phyloP scores from a whole-genome alignment of 805 yeast species.

The Candida boidinii region DNA sequence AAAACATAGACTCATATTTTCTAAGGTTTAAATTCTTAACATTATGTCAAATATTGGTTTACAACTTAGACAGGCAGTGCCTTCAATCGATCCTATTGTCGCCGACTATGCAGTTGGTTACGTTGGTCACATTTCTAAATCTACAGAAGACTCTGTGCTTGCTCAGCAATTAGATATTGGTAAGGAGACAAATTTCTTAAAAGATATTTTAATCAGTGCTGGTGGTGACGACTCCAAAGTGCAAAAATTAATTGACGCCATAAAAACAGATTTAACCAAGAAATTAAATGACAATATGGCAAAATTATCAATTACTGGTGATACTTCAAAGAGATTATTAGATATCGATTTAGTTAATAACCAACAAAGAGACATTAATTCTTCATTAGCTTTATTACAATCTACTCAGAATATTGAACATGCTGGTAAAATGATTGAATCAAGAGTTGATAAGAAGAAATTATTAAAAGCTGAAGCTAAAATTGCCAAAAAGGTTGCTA shows the following conservation, averaged over 20 bases:
- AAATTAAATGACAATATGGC: slow-evolving; percentile 62
- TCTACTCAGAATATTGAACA: slow-evolving; percentile 83
- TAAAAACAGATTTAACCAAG: slow-evolving; percentile 40
- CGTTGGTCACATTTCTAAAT: slow-evolving; percentile 67
- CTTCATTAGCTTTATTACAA: slow-evolving; percentile 69
- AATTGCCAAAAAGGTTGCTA: slow-evolving; percentile 95
- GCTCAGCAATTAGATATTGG: slow-evolving; percentile 63
- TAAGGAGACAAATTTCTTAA: slow-evolving; percentile 60
- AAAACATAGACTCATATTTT: no score
- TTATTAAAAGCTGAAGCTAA: slow-evolving; percentile 95
- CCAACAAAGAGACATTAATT: slow-evolving; percentile 64
- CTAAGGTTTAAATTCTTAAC: no score
- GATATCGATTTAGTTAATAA: slow-evolving; percentile 66
- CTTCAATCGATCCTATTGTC: slow-evolving; percentile 79
- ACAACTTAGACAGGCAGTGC: slow-evolving; percentile 80
- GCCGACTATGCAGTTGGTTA: slow-evolving; percentile 89
- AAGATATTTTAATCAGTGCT: slow-evolving; percentile 62
- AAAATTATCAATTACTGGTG: slow-evolving; percentile 71
- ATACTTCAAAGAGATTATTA: slow-evolving; percentile 78
- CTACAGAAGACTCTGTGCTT: slow-evolving; percentile 76
- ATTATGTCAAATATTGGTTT: slow-evolving; percentile 26
- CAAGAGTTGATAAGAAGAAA: slow-evolving; percentile 93
- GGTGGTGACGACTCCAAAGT: slow-evolving; percentile 67
- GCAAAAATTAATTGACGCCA: slow-evolving; percentile 31
- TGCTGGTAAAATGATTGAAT: slow-evolving; percentile 84